phyloP scores from a whole-genome alignment of 495 filamentous ascomycete genomes.

The Neohortaea acidophila region DNA sequence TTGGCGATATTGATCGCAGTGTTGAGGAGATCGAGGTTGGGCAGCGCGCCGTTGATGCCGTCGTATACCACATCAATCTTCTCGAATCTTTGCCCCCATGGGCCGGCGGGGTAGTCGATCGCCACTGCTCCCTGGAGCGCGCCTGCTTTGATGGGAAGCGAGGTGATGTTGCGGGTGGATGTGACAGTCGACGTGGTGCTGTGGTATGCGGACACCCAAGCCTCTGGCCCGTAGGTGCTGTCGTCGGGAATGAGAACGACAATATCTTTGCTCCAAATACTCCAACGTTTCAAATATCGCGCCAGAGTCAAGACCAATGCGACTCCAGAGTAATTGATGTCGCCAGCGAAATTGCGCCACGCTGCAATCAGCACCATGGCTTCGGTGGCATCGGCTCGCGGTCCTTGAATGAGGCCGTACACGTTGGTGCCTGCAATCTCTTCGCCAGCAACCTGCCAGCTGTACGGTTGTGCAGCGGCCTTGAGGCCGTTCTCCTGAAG shows the following conservation, averaged over 20 bases:
- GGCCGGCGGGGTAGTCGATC: constrained; percentile 63
- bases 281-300: constrained; percentile 95
- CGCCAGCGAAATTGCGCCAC: constrained; percentile 68
- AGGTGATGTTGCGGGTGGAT: constrained; percentile 34
- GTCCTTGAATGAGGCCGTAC: constrained; percentile 89
- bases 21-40: constrained; percentile 91
- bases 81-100: constrained; percentile 62
- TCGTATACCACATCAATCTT: constrained; percentile 86
- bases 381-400: constrained; percentile 93
- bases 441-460: constrained; percentile 58
- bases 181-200: constrained; percentile 54
- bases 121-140: constrained; percentile 84
- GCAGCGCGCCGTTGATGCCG: constrained; percentile 87
- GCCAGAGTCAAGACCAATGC: constrained; percentile 73
- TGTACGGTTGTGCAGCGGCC: constrained; percentile 69
- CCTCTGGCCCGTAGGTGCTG: constrained; percentile 79
- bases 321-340: constrained; percentile 73
- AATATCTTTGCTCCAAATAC: constrained; percentile 96
- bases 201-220: constrained; percentile 97
- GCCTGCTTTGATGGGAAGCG: constrained; percentile 82
- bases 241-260: constrained; percentile 82
- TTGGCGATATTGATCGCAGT: constrained; percentile 76
- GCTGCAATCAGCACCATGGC: constrained; percentile 83
- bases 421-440: constrained; percentile 72
- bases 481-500: constrained; percentile 46